Conservation (phyloP, 2,329 filamentous ascomycete genomes). For the Passalora sequoiae region DNA sequence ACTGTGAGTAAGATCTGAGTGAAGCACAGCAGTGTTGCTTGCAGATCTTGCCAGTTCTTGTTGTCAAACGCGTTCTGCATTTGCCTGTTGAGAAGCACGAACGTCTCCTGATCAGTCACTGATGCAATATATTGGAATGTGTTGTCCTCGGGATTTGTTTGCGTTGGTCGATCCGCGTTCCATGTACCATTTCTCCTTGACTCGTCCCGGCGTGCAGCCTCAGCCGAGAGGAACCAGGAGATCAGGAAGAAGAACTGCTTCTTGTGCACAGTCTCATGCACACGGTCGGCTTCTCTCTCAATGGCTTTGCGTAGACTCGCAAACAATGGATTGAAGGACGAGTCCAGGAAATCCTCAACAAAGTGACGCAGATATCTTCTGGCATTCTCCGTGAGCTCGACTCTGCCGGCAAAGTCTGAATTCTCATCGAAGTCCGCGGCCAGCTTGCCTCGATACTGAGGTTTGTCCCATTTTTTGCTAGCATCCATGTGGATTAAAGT, state of each 20-base stretch:
- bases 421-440: slow-evolving; percentile 46
- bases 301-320: slow-evolving; percentile 80
- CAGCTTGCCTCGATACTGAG: slow-evolving; percentile 50
- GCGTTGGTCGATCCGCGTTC: slow-evolving; percentile 38
- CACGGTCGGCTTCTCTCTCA: slow-evolving; percentile 78
- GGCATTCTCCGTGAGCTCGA: slow-evolving; percentile 66
- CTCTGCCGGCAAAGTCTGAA: slow-evolving; percentile 70
- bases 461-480: slow-evolving; percentile 83
- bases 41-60: slow-evolving; percentile 82
- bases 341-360: slow-evolving; percentile 89
- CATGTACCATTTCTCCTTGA: slow-evolving; percentile 41
- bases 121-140: slow-evolving; percentile 82
- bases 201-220: slow-evolving; percentile 60
- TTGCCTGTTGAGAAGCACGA: slow-evolving; percentile 76
- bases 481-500: slow-evolving; percentile 85
- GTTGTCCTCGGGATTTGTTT: slow-evolving; percentile 51
- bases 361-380: slow-evolving; percentile 73
- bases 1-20: slow-evolving; percentile 84
- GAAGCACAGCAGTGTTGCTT: slow-evolving; percentile 86
- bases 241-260: slow-evolving; percentile 89
- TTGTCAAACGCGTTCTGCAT: slow-evolving; percentile 75
- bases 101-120: slow-evolving; percentile 91
- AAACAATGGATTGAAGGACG: slow-evolving; percentile 87
- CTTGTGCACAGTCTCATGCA: slow-evolving; percentile 66
- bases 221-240: slow-evolving; percentile 80